Base-by-base conservation (phyloP, 768 basidiomycete species). In the Podaxis sp. region DNA sequence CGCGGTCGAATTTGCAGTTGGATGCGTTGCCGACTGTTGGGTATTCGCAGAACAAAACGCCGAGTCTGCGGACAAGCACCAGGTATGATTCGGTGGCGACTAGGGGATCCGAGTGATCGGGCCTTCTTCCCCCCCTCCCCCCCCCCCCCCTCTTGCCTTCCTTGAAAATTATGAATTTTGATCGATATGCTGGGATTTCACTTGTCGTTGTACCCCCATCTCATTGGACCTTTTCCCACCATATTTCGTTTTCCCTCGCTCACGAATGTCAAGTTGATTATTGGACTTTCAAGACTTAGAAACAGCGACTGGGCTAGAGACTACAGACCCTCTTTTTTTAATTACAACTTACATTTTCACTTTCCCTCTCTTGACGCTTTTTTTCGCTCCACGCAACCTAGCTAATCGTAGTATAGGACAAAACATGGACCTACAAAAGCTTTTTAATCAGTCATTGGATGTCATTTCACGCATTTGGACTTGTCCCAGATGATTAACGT, bases 1-100 rank as follows among this genome's bases (percentile, higher is more conserved):
- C 62, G 18, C 27, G 50, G 25, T 63, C 62, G 47, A 61, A 54
- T 48, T 18, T 55, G 59, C 59, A 61, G 14, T 47, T 61, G 14
- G 59, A 61, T 11, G 46, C 42, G 21, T 37, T 61, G 21, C 59
- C 59, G 44, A 35, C 44, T 10, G 35, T 61, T 5, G 59, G 44
- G 28, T 61, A 61, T 61, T 46, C 59, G 21, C 28, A 25, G 23
- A 38, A 16, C 36, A 54, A 54, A 11, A 16, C 51, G n/a, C 51
- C 51, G 25, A 52, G 50, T 35, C 3, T 46, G 4, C 50, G 44
- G 21, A 23, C 16, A 16, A 18, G 14, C 44, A n/a, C 13, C 25
- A 50, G 32, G 23, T 59, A 21, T n/a, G 50, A 51, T 32, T 40
- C 50, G 37, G 35, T 56, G 18, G 44, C 2, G 7, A 56, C 27